Base-by-base conservation (phyloP, 345 rosid genomes). In the Dimocarpus longan region DNA sequence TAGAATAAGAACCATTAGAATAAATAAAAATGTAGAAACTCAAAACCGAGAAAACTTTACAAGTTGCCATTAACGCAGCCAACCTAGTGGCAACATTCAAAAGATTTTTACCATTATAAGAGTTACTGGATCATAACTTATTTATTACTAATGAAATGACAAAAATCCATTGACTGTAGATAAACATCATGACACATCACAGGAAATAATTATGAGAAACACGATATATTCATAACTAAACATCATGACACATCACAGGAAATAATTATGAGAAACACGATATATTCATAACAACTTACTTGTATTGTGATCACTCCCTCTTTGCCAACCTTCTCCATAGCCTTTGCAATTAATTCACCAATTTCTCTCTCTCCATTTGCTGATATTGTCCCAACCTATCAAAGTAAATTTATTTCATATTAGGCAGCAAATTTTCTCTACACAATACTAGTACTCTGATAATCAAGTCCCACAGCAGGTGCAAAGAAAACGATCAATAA, bases 321-420 rank as follows among this genome's bases (percentile, higher is more conserved):
- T 82, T 97, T 97, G 78, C 99, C 99, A 5, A 94, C 99, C 80
- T 93, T 94, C 83, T 97, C 99, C 96, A 97, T 97, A 37, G 99
- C 99, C 78, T 94, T 94, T n/a, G 99, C 99, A 68, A 97, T 97
- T 71, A 97, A 78, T 74, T 97, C 98, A 44, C 99, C 99, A 73
- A 97, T 97, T 84, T 97, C 99, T 60, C 97, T 90, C 77, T 97
- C 99, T 15, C 99, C 99, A 86, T 97, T 97, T 57, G 99, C 91
- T 26, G 99, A 97, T 73, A 94, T 94, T 32, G 98, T 97, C 72
- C 99, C 99, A 82, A 97, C 99, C 91, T 92, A 83, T 52, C 26
- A 59, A 32, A 68, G 28, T 43, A 68, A 15, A 79, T 5, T 66
- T n/a, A 66, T 44, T 40, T 37, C 12, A 68, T 11, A 11, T 46